phyloP scores from a whole-genome alignment of 2,329 filamentous ascomycete species.

The Fonsecaea pugnacius region DNA sequence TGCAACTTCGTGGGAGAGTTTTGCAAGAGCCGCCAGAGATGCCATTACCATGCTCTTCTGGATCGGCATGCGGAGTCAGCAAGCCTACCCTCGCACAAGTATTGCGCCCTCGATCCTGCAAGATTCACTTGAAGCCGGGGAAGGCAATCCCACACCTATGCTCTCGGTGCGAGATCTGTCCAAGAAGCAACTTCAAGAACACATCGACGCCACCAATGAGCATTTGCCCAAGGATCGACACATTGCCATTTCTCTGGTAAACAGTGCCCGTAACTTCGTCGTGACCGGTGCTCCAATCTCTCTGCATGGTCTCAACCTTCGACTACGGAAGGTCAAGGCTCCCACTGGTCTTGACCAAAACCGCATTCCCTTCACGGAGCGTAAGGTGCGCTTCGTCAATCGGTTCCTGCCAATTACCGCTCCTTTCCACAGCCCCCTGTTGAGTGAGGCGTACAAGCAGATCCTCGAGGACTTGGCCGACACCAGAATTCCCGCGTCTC shows the following conservation, averaged over 20 bases:
- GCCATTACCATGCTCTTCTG: conserved; percentile 95
- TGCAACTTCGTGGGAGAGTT: conserved; percentile 90
- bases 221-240: conserved; percentile 91
- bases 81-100: conserved; percentile 94
- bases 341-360: conserved; percentile 97
- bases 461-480: conserved; percentile 88
- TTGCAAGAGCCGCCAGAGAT: conserved; percentile 75
- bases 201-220: conserved; percentile 95
- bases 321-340: conserved; percentile 94
- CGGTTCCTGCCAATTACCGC: conserved; percentile 97
- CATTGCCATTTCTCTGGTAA: conserved; percentile 92
- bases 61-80: conserved; percentile 96
- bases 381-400: conserved; percentile 95
- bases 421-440: conserved; percentile 96
- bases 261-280: conserved; percentile 95
- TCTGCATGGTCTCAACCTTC: conserved; percentile 91
- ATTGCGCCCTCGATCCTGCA: conserved; percentile 87
- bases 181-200: conserved; percentile 85
- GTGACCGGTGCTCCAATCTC: conserved; percentile 96
- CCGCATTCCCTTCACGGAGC: conserved; percentile 88
- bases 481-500: conserved; percentile 72
- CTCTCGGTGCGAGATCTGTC: conserved; percentile 94
- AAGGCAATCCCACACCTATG: conserved; percentile 97
- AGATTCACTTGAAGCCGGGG: conserved; percentile 90
- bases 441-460: conserved; percentile 77